phyloP scores from a whole-genome alignment of 2,329 filamentous ascomycete species.

The Verticillium zaregamsianum region DNA sequence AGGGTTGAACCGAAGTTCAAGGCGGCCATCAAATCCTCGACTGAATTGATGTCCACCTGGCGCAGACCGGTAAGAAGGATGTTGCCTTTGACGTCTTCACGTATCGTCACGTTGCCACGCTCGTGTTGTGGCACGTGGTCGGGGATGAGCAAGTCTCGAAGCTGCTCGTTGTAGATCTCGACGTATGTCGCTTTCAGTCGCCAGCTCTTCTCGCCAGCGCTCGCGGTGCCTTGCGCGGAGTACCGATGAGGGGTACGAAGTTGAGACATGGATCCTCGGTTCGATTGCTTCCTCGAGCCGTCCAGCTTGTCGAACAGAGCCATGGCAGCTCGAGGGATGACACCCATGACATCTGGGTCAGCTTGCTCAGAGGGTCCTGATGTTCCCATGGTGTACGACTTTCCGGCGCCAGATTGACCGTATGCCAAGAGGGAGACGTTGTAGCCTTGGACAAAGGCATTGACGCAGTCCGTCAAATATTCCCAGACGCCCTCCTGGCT shows the following conservation, averaged over 20 bases:
- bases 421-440: constrained; percentile 98
- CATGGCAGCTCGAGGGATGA: constrained; percentile 87
- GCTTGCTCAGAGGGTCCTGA: constrained; percentile 77
- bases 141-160: constrained; percentile 82
- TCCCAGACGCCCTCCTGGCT: constrained; percentile 91
- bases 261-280: constrained; percentile 69
- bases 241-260: constrained; percentile 78
- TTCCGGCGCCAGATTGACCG: constrained; percentile 94
- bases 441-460: constrained; percentile 90
- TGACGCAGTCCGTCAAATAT: constrained; percentile 85
- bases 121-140: constrained; percentile 68
- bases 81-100: constrained; percentile 90
- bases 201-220: constrained; percentile 71
- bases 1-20: constrained; percentile 91
- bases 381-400: constrained; percentile 98
- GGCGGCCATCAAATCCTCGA: constrained; percentile 84
- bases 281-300: constrained; percentile 41
- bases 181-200: constrained; percentile 91
- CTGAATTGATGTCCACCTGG: constrained; percentile 83
- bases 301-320: constrained; percentile 86
- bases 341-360: constrained; percentile 71
- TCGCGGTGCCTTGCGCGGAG: constrained; percentile 47
- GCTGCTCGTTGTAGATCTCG: constrained; percentile 95
- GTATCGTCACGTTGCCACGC: constrained; percentile 78
- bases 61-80: constrained; percentile 89